Evolutionary conservation across 139 green algal genomes (phyloP).

Genomic region (Coelastrella sp.): DNA sequence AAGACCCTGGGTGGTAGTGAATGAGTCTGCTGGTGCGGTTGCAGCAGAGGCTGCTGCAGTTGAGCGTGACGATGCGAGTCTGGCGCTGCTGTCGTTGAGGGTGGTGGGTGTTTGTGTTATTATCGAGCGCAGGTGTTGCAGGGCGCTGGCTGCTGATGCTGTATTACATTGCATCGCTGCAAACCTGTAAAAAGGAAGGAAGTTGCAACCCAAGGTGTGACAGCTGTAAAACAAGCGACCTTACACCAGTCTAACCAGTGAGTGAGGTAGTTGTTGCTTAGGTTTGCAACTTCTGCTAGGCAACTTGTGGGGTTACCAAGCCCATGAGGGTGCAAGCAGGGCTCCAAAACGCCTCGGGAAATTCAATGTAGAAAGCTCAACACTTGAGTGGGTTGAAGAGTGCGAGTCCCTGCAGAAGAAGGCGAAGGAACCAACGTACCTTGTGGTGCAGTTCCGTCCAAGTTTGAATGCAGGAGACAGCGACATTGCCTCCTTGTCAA

Average conservation of each 20-base stretch:
- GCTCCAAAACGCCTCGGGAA: too few relatives aligned
- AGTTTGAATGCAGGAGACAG: slow-evolving; percentile 6
- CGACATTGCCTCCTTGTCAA: slow-evolving; percentile 15
- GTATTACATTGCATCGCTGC: not conserved
- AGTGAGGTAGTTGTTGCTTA: too few relatives aligned
- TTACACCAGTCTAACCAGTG: not conserved
- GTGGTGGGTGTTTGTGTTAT: not conserved
- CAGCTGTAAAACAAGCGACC: not conserved
- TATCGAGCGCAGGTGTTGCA: not conserved
- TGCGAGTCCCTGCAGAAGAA: not conserved
- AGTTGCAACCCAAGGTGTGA: too few relatives aligned
- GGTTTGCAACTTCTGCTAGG: too few relatives aligned
- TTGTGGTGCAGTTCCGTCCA: slow-evolving; percentile 2
- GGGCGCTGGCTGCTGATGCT: not conserved
- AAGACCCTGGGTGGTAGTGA: not conserved
- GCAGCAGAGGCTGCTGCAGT: not conserved
- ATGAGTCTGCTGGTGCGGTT: not conserved
- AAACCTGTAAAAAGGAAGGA: not conserved
- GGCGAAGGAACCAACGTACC: too few relatives aligned
- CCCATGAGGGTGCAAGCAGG: too few relatives aligned
- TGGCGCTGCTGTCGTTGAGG: not conserved
- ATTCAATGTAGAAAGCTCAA: not conserved
- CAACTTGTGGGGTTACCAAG: too few relatives aligned
- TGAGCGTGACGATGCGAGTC: not conserved
- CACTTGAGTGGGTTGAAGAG: not conserved